Base-by-base conservation (phyloP, 306 rosid genomes). In the Vigna reflexopilosa region DNA sequence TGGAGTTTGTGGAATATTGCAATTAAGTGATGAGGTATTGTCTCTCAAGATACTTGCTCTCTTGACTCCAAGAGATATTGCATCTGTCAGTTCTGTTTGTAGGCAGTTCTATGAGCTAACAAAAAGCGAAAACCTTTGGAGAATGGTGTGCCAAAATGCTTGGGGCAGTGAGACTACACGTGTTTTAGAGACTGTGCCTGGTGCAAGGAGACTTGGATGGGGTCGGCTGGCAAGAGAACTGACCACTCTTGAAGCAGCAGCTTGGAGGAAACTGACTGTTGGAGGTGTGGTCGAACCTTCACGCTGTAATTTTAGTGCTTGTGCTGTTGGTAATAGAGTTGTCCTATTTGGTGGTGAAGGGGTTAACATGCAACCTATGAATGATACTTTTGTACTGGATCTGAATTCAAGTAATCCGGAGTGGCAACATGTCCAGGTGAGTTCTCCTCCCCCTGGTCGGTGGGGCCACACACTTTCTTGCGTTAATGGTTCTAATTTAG, bases 381-480 rank as follows among this genome's bases (percentile, higher is more conserved):
- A 93, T 65, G 97, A 93, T 75, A 93, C 97, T 15, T 93, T 93
- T 12, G 91, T 93, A 55, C 81, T 93, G 77, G 97, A 93, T 81
- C 85, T 93, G 62, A 90, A 86, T 82, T 78, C 96, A 42, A 86
- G 89, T 82, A 90, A 86, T 67, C 97, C 97, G 2, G 97, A 90
- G 84, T 93, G 97, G 97, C 92, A 90, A 76, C 96, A 87, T 28
- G 93, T 93, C 72, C 96, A 90, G 72, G 97, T 93, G 75, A 89
- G 93, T 85, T 93, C 96, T 54, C 97, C 97, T 80, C 97, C 97
- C 63, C 97, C 93, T 38, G 97, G 97, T 68, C 91, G 97, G 14
- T 93, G 97, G 96, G 96, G 96, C 67, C 97, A 93, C 73, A 93
- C 97, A 28, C 92, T 93, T 77, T 86, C 97, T 51, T 93, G 97